phyloP scores from a whole-genome alignment of 2,329 filamentous ascomycete species.

The Phaeomoniella chlamydospora region DNA sequence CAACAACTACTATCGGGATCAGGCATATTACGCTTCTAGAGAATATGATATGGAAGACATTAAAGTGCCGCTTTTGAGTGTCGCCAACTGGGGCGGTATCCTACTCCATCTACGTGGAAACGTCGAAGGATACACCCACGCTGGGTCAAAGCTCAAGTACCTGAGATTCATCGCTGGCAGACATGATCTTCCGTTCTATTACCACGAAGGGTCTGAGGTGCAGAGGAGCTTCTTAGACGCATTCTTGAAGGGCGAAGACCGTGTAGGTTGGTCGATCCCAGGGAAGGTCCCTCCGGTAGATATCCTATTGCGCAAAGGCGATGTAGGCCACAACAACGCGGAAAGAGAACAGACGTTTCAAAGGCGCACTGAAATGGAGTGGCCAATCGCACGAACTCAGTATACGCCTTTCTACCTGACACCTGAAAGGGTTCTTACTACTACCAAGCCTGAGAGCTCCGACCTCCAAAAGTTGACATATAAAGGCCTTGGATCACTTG shows the following conservation, averaged over 20 bases:
- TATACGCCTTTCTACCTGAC: conserved; percentile 50
- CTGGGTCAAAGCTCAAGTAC: conserved; percentile 54
- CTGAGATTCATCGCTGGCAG: conserved; percentile 55
- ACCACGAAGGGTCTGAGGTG: conserved; percentile 51
- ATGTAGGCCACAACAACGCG: conserved; percentile 53
- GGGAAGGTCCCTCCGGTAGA: conserved; percentile 35
- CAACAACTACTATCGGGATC: conserved; percentile 42
- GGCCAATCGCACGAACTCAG: conserved; percentile 52
- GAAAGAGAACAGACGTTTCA: conserved; percentile 41
- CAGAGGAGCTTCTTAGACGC: conserved; percentile 56
- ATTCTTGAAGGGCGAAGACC: conserved; percentile 54
- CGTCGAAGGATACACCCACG: conserved; percentile 47
- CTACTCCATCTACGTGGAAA: conserved; percentile 55
- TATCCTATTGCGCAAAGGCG: conserved; percentile 48
- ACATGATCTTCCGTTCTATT: conserved; percentile 61
- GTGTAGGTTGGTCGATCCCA: conserved; percentile 26
- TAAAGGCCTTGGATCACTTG: conserved; percentile 41
- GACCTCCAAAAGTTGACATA: conserved; percentile 36
- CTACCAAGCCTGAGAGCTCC: conserved; percentile 14
- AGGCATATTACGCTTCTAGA: conserved; percentile 49
- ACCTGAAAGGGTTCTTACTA: conserved; percentile 26
- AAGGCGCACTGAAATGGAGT: conserved; percentile 44
- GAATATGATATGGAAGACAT: conserved; percentile 53
- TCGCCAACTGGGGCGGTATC: conserved; percentile 60
- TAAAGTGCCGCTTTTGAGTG: conserved; percentile 49